Evolutionary conservation across 2,329 filamentous ascomycete species (phyloP).

Genomic region (Diaporthe amygdali): DNA sequence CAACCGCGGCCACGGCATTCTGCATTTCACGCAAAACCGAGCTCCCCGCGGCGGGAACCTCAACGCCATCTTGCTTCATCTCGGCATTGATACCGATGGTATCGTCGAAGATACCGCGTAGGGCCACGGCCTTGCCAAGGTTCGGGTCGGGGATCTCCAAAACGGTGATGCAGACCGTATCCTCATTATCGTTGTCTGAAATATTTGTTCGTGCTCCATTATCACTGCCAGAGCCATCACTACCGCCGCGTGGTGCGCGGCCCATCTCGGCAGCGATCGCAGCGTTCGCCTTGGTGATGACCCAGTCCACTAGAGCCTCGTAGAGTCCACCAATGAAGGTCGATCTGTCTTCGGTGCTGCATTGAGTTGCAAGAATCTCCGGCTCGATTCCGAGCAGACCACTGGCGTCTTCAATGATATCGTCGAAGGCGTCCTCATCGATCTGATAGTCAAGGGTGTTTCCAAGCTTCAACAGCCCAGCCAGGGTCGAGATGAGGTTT

Average conservation of each 20-base stretch:
- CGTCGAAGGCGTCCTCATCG: constrained; percentile 83
- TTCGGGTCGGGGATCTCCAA: constrained; percentile 82
- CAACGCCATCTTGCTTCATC: constrained; percentile 94
- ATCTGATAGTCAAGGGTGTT: constrained; percentile 86
- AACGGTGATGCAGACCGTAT: constrained; percentile 88
- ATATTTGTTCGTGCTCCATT: constrained; percentile 68
- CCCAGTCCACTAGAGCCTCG: constrained; percentile 93
- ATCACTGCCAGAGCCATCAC: constrained; percentile 69
- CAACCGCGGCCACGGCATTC: constrained; percentile 76
- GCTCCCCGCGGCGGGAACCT: constrained; percentile 74
- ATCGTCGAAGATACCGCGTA: constrained; percentile 93
- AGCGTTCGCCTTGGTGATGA: constrained; percentile 86
- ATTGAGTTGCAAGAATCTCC: constrained; percentile 78
- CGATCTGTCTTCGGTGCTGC: constrained; percentile 83
- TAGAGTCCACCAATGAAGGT: constrained; percentile 87
- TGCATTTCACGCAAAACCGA: constrained; percentile 90
- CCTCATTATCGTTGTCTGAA: constrained; percentile 73
- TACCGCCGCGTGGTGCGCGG: constrained; percentile 47
- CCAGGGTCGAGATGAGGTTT: constrained; percentile 83
- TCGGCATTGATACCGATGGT: constrained; percentile 91
- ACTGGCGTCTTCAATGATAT: constrained; percentile 88
- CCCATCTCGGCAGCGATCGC: constrained; percentile 80
- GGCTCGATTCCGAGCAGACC: constrained; percentile 86
- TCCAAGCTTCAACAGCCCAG: constrained; percentile 87
- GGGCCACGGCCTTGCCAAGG: constrained; percentile 84